Evolutionary conservation across 768 basidiomycete species (phyloP), one percentile per base, ranked within the genome.

Genomic region (Boletellus sp.): DNA sequence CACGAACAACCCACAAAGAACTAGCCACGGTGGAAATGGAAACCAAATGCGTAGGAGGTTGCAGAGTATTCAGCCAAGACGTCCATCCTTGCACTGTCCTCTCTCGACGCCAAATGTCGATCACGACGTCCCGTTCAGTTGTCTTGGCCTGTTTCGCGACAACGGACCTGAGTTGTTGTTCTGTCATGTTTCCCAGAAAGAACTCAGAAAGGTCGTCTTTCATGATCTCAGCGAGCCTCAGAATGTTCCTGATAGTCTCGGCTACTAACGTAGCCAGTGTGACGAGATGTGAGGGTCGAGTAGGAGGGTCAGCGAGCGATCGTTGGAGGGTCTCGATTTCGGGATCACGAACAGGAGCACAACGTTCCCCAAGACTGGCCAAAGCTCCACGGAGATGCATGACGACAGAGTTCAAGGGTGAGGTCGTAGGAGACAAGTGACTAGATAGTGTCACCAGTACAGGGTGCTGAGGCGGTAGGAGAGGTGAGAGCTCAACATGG

Each of bases 151-250:
- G 77, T 28, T 74, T 73, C 7, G 64, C 62, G 26, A 88, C 66
- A 13, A 80, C 60, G 4, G 64, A 70, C 17, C 62, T 65, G 22
- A 87, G 72, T 47, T 90, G 78, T 33, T 70, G 61, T 58, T 90
- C 87, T 20, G 78, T 74, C 83, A 88, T 84, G 33, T 72, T 72
- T 17, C 84, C 85, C 1, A 87, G 61, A 11, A 85, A 70, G 42
- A 84, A 80, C 48, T 81, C 75, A 11, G 81, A 83, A 32, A 89
- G 72, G 57, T 89, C 87, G 24, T 76, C 70, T 61, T 81, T 85
- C 83, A 90, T 85, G n/a, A 70, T 65, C 36, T 84, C 80, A 0
- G 79, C 67, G 13, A 88, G 68, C 13, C 69, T 62, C 6, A 88
- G 57, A 38, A 81, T 75, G 3, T 70, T 68, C 52, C 70, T 78